phyloP scores from a whole-genome alignment of 768 basidiomycete genomes.

The Podaxis carcinomalis region DNA sequence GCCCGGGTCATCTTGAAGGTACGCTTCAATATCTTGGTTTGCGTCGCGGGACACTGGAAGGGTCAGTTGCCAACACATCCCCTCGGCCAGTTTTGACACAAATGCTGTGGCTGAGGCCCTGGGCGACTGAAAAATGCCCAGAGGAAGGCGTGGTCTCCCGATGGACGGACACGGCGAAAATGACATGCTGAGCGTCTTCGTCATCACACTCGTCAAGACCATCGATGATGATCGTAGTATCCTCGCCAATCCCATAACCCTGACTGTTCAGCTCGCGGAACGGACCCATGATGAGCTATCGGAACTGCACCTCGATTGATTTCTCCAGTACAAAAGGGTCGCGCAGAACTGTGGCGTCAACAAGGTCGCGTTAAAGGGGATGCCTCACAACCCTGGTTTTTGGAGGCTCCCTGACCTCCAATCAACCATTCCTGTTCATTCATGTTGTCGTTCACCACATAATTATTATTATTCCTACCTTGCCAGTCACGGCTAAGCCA shows the following conservation, averaged over 20 bases:
- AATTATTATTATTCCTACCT: too few species aligned
- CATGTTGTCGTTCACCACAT: too few species aligned
- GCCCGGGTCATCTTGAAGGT: slow-evolving; percentile 10
- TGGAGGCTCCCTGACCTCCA: too few species aligned
- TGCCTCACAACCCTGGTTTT: too few species aligned
- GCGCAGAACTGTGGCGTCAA: not conserved
- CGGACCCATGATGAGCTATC: not conserved
- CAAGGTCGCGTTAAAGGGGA: too few species aligned
- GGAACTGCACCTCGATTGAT: not conserved
- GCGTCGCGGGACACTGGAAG: slow-evolving; percentile 11
- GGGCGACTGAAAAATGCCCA: slow-evolving; percentile 17
- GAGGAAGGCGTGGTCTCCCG: not conserved
- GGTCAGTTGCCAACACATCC: not conserved
- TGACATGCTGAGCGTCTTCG: slow-evolving; percentile 1
- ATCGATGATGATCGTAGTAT: slow-evolving; percentile 16
- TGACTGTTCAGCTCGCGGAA: not conserved
- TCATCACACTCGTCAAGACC: slow-evolving; percentile 24
- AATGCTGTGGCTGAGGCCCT: slow-evolving; percentile 7
- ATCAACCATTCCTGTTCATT: too few species aligned
- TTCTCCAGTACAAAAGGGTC: not conserved
- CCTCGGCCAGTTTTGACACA: not conserved
- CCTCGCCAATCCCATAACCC: not conserved
- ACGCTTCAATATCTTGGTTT: slow-evolving; percentile 14
- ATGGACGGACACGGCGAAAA: slow-evolving; percentile 1
- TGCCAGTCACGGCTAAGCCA: too few species aligned